Evolutionary conservation across 768 basidiomycete genomes (phyloP).

Genomic region (Gloeopeniophorella convolvens): DNA sequence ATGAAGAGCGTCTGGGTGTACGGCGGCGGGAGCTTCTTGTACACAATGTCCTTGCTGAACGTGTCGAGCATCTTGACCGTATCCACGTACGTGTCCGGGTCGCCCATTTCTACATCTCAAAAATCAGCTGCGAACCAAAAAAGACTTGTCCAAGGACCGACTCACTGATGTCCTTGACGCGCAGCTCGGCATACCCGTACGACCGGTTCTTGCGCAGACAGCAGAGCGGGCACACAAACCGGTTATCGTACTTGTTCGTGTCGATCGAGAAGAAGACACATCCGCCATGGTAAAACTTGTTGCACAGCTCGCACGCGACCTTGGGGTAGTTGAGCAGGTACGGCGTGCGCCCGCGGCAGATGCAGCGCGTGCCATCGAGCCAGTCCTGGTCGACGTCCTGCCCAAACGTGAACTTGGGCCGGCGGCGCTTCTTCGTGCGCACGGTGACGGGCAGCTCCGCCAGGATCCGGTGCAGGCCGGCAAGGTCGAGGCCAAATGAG

Average conservation of each 20-base stretch:
- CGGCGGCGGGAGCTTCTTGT: conserved; percentile 58
- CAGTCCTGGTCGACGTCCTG: conserved; percentile 73
- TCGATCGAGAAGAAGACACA: conserved; percentile 70
- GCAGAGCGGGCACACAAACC: conserved; percentile 73
- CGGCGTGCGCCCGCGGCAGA: conserved; percentile 63
- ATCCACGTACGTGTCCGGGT: conserved; percentile 60
- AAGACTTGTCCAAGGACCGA: conserved; percentile 17
- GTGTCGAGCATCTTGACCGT: conserved; percentile 67
- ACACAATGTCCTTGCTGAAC: conserved; percentile 65
- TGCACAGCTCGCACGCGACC: conserved; percentile 63
- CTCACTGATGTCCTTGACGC: conserved; percentile 59
- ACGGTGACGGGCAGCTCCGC: conserved; percentile 54
- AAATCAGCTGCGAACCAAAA: conserved; percentile 10
- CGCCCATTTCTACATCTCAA: conserved; percentile 36
- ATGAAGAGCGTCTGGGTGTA: conserved; percentile 65
- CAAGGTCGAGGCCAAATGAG: conserved; percentile 77
- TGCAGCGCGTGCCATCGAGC: conserved; percentile 70
- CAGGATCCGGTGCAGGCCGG: conserved; percentile 74
- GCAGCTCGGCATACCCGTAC: conserved; percentile 71
- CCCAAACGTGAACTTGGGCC: conserved; percentile 64
- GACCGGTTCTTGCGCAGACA: conserved; percentile 64
- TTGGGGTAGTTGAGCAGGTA: conserved; percentile 56
- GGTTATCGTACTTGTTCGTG: conserved; percentile 26
- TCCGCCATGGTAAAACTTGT: conserved; percentile 59
- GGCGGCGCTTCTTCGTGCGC: conserved; percentile 49